Evolutionary conservation across 2,329 filamentous ascomycete species (phyloP).

Genomic region (Ceratocystiopsis minuta): DNA sequence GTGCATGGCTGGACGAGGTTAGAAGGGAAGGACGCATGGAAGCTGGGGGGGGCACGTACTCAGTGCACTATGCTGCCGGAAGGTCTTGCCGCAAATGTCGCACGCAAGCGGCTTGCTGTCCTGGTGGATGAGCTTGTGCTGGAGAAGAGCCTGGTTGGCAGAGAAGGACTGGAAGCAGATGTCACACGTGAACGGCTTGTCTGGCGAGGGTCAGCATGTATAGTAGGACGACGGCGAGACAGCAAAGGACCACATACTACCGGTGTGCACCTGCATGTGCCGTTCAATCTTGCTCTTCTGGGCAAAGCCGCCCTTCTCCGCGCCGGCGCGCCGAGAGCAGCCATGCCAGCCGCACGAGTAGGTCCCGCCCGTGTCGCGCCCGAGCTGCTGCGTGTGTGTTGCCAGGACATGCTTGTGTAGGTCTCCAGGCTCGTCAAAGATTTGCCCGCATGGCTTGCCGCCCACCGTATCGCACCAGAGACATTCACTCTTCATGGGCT

Average conservation of each 20-base stretch:
- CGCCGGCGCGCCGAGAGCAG: constrained; percentile 30
- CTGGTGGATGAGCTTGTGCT: constrained; percentile 49
- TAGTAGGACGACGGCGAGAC: neutral
- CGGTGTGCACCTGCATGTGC: constrained; percentile 47
- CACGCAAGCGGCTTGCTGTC: constrained; percentile 47
- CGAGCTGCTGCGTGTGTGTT: constrained; percentile 27
- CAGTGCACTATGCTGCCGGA: constrained; percentile 49
- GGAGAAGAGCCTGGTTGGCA: constrained; percentile 47
- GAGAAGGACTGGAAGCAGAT: constrained; percentile 42
- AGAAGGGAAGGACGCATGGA: neutral
- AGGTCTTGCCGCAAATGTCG: constrained; percentile 34
- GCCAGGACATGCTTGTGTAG: constrained; percentile 38
- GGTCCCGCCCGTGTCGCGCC: constrained; percentile 28
- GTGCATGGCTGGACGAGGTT: constrained; percentile 37
- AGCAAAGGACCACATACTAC: constrained; percentile 32
- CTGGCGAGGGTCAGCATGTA: constrained; percentile 17
- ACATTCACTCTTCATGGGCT: constrained; percentile 6
- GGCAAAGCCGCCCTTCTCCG: constrained; percentile 28
- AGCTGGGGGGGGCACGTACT: constrained; percentile 25
- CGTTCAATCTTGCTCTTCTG: constrained; percentile 46
- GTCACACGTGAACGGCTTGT: constrained; percentile 39
- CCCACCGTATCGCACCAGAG: constrained; percentile 14
- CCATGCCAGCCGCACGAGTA: constrained; percentile 34
- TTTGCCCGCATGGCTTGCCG: constrained; percentile 12
- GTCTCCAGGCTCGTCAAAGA: constrained; percentile 26